phyloP scores from a whole-genome alignment of 2,329 filamentous ascomycete genomes.

The Colletotrichum agaves region DNA sequence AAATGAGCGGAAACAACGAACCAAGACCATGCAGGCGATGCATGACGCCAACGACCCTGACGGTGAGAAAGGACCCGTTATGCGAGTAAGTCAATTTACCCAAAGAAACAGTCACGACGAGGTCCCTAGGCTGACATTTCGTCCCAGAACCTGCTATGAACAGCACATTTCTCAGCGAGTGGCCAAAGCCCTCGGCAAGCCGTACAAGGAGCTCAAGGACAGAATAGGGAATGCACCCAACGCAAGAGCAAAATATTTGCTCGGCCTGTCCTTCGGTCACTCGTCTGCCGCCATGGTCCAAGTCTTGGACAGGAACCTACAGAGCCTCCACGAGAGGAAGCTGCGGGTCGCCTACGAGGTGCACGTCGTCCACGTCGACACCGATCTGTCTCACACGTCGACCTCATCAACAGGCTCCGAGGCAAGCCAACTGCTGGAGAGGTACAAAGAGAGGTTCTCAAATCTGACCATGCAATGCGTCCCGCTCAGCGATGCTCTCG shows the following conservation, averaged over 20 bases:
- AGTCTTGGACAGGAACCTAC: constrained; percentile 76
- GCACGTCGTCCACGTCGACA: constrained; percentile 67
- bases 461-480: constrained; percentile 71
- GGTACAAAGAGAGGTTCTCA: constrained; percentile 71
- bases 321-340: constrained; percentile 71
- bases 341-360: constrained; percentile 76
- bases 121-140: not conserved
- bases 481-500: constrained; percentile 72
- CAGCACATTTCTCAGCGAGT: constrained; percentile 83
- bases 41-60: constrained; percentile 38
- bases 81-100: constrained; percentile 40
- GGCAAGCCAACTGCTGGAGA: constrained; percentile 59
- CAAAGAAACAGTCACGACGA: too few species aligned
- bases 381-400: constrained; percentile 44
- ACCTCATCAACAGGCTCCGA: constrained; percentile 38
- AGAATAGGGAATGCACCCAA: constrained; percentile 35
- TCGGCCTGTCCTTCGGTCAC: constrained; percentile 85
- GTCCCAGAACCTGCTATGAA: constrained; percentile 72
- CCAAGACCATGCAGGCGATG: constrained; percentile 40
- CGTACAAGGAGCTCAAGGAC: constrained; percentile 58
- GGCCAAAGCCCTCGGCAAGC: constrained; percentile 73
- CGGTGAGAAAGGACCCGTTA: constrained; percentile 41
- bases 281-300: constrained; percentile 84
- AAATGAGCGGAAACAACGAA: constrained; percentile 26
- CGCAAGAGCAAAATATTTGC: constrained; percentile 65